Percentiles rank a stretch among this genome's conserved stretches.
Conservation (phyloP, 768 basidiomycete genomes). For the Fomitopsis pulvina region DNA sequence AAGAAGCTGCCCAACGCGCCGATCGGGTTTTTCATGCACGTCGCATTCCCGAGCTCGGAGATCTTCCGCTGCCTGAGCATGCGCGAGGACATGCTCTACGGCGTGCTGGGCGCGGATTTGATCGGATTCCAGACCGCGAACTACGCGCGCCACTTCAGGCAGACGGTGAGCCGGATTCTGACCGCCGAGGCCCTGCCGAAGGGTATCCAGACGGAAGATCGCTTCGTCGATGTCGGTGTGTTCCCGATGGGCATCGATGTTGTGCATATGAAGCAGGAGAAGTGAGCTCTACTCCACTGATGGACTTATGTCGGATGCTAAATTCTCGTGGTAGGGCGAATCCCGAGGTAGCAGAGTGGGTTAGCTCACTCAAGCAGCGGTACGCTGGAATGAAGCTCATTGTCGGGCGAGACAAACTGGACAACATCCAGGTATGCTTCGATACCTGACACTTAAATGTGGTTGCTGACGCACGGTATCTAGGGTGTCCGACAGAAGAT, state of each 20-base stretch:
- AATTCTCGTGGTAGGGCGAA: constrained; percentile 43
- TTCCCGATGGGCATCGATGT: constrained; percentile 92
- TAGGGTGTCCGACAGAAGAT: constrained; percentile 79
- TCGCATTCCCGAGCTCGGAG: constrained; percentile 92
- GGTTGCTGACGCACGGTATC: neutral
- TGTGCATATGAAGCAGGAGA: constrained; percentile 53
- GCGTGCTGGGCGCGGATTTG: constrained; percentile 89
- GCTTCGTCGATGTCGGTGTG: constrained; percentile 82
- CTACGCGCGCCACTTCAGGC: constrained; percentile 79
- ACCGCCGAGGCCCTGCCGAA: constrained; percentile 77
- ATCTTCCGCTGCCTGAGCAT: constrained; percentile 90
- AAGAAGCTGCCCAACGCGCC: constrained; percentile 55
- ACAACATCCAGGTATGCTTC: constrained; percentile 60
- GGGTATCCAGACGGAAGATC: constrained; percentile 64
- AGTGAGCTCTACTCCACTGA: constrained; percentile 32
- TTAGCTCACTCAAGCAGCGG: constrained; percentile 67
- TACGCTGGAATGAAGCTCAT: constrained; percentile 84
- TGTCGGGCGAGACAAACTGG: constrained; percentile 85
- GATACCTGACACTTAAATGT: neutral
- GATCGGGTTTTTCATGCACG: constrained; percentile 94
- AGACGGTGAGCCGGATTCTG: constrained; percentile 77
- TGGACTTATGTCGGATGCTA: neutral
- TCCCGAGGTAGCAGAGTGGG: constrained; percentile 79
- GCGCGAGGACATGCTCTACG: constrained; percentile 69
- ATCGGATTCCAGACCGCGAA: constrained; percentile 89